phyloP scores from a whole-genome alignment of 2,329 filamentous ascomycete species.

The Xylaria sp. region DNA sequence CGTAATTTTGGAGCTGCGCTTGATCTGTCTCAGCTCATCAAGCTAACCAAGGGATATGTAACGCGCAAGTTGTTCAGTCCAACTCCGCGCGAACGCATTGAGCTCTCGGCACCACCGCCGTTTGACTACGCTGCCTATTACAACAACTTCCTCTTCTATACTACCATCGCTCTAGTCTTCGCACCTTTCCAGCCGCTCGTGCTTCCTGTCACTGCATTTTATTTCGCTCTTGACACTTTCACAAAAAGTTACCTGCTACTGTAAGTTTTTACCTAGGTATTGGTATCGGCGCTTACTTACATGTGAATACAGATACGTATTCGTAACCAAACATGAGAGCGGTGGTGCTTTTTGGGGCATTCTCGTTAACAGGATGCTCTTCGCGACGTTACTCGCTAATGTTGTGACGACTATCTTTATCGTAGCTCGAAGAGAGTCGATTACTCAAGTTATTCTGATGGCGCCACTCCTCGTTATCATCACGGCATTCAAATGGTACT shows the following conservation, averaged over 20 bases:
- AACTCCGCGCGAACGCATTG: conserved; percentile 88
- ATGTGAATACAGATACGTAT: conserved; percentile 70
- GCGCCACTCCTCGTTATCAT: conserved; percentile 79
- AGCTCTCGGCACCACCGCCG: conserved; percentile 86
- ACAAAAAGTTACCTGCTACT: conserved; percentile 94
- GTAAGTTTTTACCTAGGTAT: conserved; percentile 29
- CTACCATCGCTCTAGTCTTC: conserved; percentile 85
- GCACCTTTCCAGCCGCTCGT: conserved; percentile 86
- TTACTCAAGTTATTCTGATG: conserved; percentile 70
- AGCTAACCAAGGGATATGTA: conserved; percentile 82
- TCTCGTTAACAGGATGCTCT: conserved; percentile 76
- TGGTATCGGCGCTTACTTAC: conserved; percentile 17
- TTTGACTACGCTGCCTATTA: conserved; percentile 97
- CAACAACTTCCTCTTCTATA: conserved; percentile 95
- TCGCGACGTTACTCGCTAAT: conserved; percentile 40
- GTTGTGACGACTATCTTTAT: conserved; percentile 62
- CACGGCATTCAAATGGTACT: conserved; percentile 85
- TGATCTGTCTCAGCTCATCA: conserved; percentile 85
- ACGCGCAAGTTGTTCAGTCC: conserved; percentile 83
- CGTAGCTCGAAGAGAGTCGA: conserved; percentile 72
- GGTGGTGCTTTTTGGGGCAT: conserved; percentile 91
- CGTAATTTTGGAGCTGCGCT: conserved; percentile 90
- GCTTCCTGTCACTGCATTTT: conserved; percentile 83
- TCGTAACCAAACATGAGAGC: conserved; percentile 93
- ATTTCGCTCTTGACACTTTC: conserved; percentile 85